A percentile compares a stretch with the other conserved stretches of the same genome.
These are phyloP conservation scores for Talaromyces sp. DNA, from an alignment of 2,329 filamentous ascomycete genomes.

Conservation along the genomic window DNA sequence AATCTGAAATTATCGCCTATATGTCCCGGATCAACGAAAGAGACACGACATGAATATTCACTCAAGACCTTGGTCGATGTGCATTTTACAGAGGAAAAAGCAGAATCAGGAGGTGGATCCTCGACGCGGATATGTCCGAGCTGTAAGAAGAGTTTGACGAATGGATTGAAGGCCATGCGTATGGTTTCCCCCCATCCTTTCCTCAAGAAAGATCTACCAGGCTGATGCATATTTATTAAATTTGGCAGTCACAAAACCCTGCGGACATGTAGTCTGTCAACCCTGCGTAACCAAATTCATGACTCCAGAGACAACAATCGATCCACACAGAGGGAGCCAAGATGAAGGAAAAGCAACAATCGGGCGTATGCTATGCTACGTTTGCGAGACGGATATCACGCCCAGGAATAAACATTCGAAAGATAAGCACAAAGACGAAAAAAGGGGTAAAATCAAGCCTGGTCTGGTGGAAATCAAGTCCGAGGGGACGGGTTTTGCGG, in stretches of 20 bases:
- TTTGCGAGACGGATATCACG: conserved; percentile 76
- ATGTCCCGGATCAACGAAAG: conserved; percentile 68
- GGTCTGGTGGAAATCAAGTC: conserved; percentile 75
- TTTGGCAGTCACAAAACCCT: conserved; percentile 65
- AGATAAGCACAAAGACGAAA: conserved; percentile 30
- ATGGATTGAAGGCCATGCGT: conserved; percentile 71
- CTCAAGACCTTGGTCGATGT: conserved; percentile 72
- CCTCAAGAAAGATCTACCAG: too few relatives aligned
- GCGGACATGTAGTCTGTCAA: conserved; percentile 86
- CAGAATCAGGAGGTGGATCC: conserved; percentile 32
- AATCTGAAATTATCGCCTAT: conserved; percentile 63
- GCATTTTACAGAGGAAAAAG: conserved; percentile 68
- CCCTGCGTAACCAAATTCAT: conserved; percentile 82
- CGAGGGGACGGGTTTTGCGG: conserved; percentile 89
- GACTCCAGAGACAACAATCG: conserved; percentile 49
- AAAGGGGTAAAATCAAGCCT: conserved; percentile 52
- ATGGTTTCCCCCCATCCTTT: conserved; percentile 20
- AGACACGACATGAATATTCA: conserved; percentile 66
- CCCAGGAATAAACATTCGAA: conserved; percentile 27
- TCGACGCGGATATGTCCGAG: conserved; percentile 64
- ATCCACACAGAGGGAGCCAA: conserved; percentile 50
- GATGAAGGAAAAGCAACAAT: conserved; percentile 40
- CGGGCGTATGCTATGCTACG: conserved; percentile 65
- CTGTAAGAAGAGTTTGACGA: conserved; percentile 76
- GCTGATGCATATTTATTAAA: background rate